Evolutionary conservation across 108 stramenopile species (phyloP).

Genomic region (Thalassiosira profunda): DNA sequence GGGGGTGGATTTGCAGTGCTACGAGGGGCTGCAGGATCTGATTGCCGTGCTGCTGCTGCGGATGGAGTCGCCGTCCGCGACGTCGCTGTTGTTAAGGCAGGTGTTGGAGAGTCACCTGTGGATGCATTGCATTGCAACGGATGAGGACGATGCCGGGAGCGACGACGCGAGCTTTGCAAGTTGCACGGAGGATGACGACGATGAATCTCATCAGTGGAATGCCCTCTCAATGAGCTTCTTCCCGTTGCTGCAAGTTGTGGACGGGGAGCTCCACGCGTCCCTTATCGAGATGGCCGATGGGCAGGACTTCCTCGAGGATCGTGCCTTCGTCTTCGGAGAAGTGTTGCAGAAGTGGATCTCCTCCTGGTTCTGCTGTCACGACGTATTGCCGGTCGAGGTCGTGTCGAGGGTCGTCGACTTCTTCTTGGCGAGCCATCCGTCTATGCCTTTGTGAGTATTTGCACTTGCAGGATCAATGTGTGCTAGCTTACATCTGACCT

Average conservation of each 20-base stretch:
- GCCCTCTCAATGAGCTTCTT: slow-evolving; percentile 18
- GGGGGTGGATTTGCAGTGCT: background rate
- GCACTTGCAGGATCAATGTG: background rate
- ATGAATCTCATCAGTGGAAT: background rate
- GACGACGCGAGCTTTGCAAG: slow-evolving; percentile 5
- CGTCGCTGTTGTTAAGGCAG: slow-evolving; percentile 2
- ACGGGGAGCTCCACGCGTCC: slow-evolving; percentile 16
- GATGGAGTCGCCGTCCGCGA: slow-evolving; percentile 19
- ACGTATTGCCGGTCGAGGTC: slow-evolving; percentile 14
- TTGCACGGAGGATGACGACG: slow-evolving; percentile 1
- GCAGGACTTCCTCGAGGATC: background rate
- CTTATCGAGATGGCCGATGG: background rate
- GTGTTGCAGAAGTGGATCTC: slow-evolving; percentile 27
- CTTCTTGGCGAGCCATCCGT: slow-evolving; percentile 33
- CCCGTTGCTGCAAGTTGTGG: slow-evolving; percentile 14
- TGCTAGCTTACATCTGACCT: background rate
- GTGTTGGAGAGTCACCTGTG: background rate
- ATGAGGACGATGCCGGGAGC: background rate
- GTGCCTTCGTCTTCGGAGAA: slow-evolving; percentile 4
- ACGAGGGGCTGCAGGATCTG: slow-evolving; percentile 20
- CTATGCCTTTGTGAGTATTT: slow-evolving; percentile 27
- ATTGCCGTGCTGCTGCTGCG: slow-evolving; percentile 26
- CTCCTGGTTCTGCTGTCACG: slow-evolving; percentile 25
- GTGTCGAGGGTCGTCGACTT: slow-evolving; percentile 29
- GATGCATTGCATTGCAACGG: background rate